Conservation (phyloP, 1,139 yeast genomes). For the Nakaseomyces nivariensis region DNA sequence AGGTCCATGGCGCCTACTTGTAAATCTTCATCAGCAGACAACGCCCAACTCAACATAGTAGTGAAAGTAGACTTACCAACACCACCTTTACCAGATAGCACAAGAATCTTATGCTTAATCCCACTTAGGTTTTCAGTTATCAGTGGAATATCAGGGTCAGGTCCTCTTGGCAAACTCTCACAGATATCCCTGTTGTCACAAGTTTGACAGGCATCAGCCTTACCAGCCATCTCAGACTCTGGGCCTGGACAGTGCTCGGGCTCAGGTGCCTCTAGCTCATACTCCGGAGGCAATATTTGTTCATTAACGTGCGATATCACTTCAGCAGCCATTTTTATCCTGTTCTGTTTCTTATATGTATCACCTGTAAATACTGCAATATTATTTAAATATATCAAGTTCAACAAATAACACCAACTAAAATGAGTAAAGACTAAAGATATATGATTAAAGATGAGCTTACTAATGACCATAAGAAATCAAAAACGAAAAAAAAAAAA, state of each 20-base stretch:
- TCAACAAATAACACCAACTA: no score
- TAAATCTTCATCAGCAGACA: slow-evolving; percentile 76
- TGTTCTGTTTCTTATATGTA: neutral
- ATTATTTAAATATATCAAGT: no score
- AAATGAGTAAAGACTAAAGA: no score
- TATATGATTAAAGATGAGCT: neutral
- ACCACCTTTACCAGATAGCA: slow-evolving; percentile 94
- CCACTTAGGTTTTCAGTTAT: slow-evolving; percentile 58
- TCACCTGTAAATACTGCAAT: neutral
- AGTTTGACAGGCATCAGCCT: slow-evolving; percentile 86
- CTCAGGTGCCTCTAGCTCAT: slow-evolving; percentile 39
- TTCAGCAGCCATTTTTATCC: neutral
- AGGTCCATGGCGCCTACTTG: slow-evolving; percentile 96
- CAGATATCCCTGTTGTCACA: slow-evolving; percentile 93
- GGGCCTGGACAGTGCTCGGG: slow-evolving; percentile 99
- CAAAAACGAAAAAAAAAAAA: neutral
- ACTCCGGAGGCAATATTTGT: slow-evolving; percentile 21
- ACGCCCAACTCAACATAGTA: slow-evolving; percentile 90
- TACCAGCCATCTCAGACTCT: slow-evolving; percentile 86
- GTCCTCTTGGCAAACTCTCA: slow-evolving; percentile 82
- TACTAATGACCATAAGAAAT: neutral
- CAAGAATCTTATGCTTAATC: slow-evolving; percentile 75
- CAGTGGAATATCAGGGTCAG: slow-evolving; percentile 86
- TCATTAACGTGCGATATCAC: neutral
- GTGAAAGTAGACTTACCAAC: slow-evolving; percentile 97